Percentiles rank a stretch among this genome's conserved stretches.
Conservation (phyloP, 495 filamentous ascomycete genomes). For the Tuber melanosporum region DNA sequence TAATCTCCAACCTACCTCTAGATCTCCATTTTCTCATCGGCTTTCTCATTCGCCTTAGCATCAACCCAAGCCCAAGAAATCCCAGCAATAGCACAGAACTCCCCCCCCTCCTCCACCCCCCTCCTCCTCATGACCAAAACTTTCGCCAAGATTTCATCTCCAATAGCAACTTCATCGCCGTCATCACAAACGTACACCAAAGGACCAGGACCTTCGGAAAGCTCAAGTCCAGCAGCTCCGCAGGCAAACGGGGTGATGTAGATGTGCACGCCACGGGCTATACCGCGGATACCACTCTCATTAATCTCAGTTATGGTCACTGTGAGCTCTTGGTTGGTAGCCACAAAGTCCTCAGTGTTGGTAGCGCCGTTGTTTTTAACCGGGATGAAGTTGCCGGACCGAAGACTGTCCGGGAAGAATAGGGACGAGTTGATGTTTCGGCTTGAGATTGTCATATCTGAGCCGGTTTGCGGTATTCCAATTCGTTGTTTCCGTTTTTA, state of each 20-base stretch:
- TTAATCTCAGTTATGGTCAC: background rate
- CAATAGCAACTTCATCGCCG: background rate
- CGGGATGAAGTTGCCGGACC: background rate
- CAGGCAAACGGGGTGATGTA: background rate
- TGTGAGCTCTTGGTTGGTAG: background rate
- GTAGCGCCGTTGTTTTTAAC: background rate
- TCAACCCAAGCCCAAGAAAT: constrained; percentile 4
- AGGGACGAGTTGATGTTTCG: background rate
- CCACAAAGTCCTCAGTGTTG: background rate
- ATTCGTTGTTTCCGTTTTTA: background rate
- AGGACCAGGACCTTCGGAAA: background rate
- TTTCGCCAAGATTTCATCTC: background rate
- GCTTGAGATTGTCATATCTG: background rate
- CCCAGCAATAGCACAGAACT: background rate
- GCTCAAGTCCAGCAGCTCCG: background rate
- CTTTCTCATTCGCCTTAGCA: background rate
- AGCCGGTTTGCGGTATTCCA: background rate
- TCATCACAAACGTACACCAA: background rate
- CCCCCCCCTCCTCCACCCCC: background rate
- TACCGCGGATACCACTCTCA: background rate
- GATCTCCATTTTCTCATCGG: background rate
- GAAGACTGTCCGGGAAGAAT: background rate
- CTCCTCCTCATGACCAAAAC: background rate
- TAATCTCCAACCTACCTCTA: background rate
- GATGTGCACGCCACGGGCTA: background rate